These are phyloP conservation scores for Glarea lozoyensis DNA, from an alignment of 495 filamentous ascomycete genomes.

Conservation along the genomic window DNA sequence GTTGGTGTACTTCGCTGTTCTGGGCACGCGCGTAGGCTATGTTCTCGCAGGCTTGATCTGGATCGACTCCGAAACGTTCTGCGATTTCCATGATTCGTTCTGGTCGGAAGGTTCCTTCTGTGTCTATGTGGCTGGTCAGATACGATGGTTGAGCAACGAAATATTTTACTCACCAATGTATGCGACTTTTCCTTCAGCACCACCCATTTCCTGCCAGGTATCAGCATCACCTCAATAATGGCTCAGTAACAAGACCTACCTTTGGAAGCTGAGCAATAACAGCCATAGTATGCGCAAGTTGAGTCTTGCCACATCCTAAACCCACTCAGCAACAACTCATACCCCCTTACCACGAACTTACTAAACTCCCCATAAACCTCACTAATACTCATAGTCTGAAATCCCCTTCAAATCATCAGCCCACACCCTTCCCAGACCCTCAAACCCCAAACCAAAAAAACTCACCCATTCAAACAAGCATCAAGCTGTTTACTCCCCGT, in stretches of 20 bases:
- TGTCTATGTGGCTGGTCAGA: conserved; percentile 36
- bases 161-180: conserved; percentile 48
- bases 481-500: conserved; percentile 74
- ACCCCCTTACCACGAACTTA: conserved; percentile 13
- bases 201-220: conserved; percentile 49
- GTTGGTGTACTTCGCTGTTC: conserved; percentile 49
- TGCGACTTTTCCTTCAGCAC: conserved; percentile 69
- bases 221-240: conserved; percentile 1
- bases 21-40: conserved; percentile 63
- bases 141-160: background rate
- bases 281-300: conserved; percentile 61
- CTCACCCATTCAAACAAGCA: conserved; percentile 57
- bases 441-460: too few relatives aligned
- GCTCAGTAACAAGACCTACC: conserved; percentile 10
- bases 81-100: conserved; percentile 62
- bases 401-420: too few relatives aligned
- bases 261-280: conserved; percentile 51
- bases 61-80: conserved; percentile 53
- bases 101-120: conserved; percentile 71
- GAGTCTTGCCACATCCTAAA: conserved; percentile 62
- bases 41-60: conserved; percentile 50
- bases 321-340: background rate
- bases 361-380: conserved; percentile 72
- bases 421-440: too few relatives aligned
- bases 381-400: conserved; percentile 74